Evolutionary conservation across 1,284 basidiomycete species (phyloP).

Genomic region (Peniophora sp.): DNA sequence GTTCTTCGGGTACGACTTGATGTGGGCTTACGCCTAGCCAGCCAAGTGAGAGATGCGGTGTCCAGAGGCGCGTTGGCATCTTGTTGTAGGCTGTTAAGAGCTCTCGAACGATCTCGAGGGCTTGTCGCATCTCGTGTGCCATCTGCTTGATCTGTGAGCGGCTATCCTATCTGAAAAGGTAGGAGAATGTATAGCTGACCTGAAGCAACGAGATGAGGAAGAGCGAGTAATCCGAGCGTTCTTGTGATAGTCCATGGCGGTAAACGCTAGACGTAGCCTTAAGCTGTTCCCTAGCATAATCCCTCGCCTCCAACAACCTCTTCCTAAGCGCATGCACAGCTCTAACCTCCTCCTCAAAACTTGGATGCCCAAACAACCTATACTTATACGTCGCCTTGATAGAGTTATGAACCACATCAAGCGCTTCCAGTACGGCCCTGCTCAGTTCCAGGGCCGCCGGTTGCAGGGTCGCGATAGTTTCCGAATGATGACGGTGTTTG

Average conservation of each 20-base stretch:
- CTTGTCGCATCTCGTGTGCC: slow-evolving; percentile 32
- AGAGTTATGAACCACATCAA: slow-evolving; percentile 25
- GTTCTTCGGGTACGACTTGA: slow-evolving; percentile 30
- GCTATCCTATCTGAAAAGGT: too few species aligned
- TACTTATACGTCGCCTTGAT: slow-evolving; percentile 28
- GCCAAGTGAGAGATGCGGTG: slow-evolving; percentile 33
- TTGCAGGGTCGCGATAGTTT: slow-evolving; percentile 20
- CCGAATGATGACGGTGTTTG: slow-evolving; percentile 4
- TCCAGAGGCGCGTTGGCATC: slow-evolving; percentile 32
- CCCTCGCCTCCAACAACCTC: slow-evolving; percentile 22
- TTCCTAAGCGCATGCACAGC: slow-evolving; percentile 18
- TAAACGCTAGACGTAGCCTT: slow-evolving; percentile 24
- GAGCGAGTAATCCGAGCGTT: slow-evolving; percentile 29
- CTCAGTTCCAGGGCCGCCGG: slow-evolving; percentile 26
- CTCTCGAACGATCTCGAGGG: slow-evolving; percentile 26
- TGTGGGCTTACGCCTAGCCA: slow-evolving; percentile 41
- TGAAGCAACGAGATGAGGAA: slow-evolving; percentile 38
- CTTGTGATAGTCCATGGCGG: slow-evolving; percentile 18
- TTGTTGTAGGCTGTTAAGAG: slow-evolving; percentile 26
- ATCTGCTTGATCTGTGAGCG: slow-evolving; percentile 25
- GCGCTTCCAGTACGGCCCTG: slow-evolving; percentile 25
- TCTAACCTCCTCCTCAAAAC: slow-evolving; percentile 18
- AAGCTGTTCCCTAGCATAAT: slow-evolving; percentile 26
- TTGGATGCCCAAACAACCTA: not conserved
- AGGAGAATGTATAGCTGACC: slow-evolving; percentile 24